These are phyloP conservation scores for Suhomyces sp. DNA, from an alignment of 805 yeast genomes.

Conservation along the genomic window DNA sequence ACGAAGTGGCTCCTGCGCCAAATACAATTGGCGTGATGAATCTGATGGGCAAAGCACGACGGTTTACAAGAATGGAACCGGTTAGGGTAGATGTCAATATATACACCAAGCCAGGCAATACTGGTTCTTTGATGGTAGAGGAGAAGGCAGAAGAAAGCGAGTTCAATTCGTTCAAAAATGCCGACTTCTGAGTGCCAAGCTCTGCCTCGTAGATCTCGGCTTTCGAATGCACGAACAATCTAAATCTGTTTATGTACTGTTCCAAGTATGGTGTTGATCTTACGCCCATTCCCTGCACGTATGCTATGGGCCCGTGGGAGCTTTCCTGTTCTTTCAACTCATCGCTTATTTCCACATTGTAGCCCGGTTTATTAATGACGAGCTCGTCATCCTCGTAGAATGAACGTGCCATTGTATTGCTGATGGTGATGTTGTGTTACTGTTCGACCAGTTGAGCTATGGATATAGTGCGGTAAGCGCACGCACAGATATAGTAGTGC, in stretches of 20 bases:
- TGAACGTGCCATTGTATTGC: not conserved
- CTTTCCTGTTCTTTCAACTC: conserved; percentile 40
- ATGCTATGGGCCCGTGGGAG: conserved; percentile 36
- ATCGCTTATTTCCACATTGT: conserved; percentile 34
- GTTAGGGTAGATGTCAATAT: conserved; percentile 54
- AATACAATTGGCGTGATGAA: conserved; percentile 50
- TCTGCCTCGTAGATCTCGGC: conserved; percentile 42
- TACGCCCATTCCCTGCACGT: conserved; percentile 54
- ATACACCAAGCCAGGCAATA: conserved; percentile 54
- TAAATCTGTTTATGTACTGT: conserved; percentile 34
- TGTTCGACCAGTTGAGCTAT: not conserved
- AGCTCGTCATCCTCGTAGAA: conserved; percentile 55
- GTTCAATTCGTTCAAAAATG: conserved; percentile 42
- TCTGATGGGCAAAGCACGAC: conserved; percentile 47
- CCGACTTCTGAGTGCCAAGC: conserved; percentile 43
- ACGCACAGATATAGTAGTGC: not conserved
- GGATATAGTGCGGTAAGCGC: not conserved
- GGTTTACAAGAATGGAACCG: conserved; percentile 54
- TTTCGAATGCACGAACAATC: conserved; percentile 39
- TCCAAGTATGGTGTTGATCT: conserved; percentile 49
- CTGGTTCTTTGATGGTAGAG: conserved; percentile 46
- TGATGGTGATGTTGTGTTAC: not conserved
- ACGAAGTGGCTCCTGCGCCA: conserved; percentile 44
- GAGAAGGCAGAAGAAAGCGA: conserved; percentile 29
- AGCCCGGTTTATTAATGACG: conserved; percentile 48